These are phyloP conservation scores for Neofusicoccum cordaticola DNA, from an alignment of 2,329 filamentous ascomycete genomes.

Conservation along the genomic window DNA sequence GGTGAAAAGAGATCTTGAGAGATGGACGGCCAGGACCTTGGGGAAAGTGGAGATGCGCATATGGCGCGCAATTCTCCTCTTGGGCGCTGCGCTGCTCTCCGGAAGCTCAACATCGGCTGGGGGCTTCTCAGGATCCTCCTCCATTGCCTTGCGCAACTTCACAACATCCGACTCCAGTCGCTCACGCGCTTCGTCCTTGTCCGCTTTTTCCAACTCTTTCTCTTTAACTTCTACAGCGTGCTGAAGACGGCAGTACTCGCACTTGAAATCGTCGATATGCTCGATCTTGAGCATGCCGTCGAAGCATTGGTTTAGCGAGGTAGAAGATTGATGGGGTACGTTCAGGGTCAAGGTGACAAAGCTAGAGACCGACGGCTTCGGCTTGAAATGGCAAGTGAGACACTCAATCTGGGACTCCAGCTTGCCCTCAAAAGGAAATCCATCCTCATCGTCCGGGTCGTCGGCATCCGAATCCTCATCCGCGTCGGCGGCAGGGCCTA, in stretches of 20 bases:
- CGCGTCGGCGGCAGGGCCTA: slow-evolving; percentile 15
- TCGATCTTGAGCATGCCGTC: slow-evolving; percentile 93
- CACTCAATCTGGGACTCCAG: slow-evolving; percentile 96
- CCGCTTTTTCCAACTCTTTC: slow-evolving; percentile 53
- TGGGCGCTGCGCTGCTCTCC: slow-evolving; percentile 70
- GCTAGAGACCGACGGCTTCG: slow-evolving; percentile 74
- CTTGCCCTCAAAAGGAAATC: slow-evolving; percentile 88
- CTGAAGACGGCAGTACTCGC: slow-evolving; percentile 84
- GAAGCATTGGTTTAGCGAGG: slow-evolving; percentile 82
- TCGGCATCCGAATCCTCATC: slow-evolving; percentile 24
- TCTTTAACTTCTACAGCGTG: slow-evolving; percentile 69
- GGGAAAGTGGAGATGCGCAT: slow-evolving; percentile 85
- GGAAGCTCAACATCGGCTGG: slow-evolving; percentile 73
- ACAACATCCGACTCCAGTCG: slow-evolving; percentile 58
- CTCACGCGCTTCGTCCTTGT: slow-evolving; percentile 37
- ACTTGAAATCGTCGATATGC: slow-evolving; percentile 95
- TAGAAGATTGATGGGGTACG: slow-evolving; percentile 76
- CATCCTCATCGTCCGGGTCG: slow-evolving; percentile 54
- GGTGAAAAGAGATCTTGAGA: slow-evolving; percentile 91
- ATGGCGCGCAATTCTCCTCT: slow-evolving; percentile 80
- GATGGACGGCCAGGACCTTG: slow-evolving; percentile 84
- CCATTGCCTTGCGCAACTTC: slow-evolving; percentile 66
- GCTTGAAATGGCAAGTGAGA: slow-evolving; percentile 83
- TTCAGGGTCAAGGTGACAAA: slow-evolving; percentile 92
- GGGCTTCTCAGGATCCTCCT: slow-evolving; percentile 75